These are phyloP conservation scores for Stephania japonica DNA, from an alignment of 164 flowering plant genomes.

Conservation along the genomic window DNA sequence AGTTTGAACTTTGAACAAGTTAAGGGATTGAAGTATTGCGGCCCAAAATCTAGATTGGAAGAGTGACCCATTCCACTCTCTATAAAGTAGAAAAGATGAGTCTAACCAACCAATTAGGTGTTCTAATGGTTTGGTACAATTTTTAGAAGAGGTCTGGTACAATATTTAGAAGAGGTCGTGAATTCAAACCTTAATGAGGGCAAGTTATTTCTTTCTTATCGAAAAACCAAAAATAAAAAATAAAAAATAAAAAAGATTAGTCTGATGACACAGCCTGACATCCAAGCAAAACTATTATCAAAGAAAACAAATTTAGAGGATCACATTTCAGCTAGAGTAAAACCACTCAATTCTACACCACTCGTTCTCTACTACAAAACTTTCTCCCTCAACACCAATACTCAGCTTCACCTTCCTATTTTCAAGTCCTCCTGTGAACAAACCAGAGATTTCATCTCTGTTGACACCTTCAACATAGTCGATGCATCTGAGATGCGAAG, in stretches of 20 bases:
- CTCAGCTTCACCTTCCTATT: neutral
- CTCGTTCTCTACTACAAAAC: neutral
- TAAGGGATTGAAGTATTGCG: neutral
- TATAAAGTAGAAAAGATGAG: too few relatives aligned
- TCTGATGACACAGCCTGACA: neutral
- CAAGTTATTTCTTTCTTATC: too few relatives aligned
- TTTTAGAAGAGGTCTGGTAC: too few relatives aligned
- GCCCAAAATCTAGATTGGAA: neutral
- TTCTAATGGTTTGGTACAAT: too few relatives aligned
- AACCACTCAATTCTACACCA: conserved; percentile 13
- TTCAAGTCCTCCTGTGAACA: neutral
- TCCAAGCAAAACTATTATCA: conserved; percentile 1
- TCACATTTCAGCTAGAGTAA: conserved; percentile 11
- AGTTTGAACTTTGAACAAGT: neutral
- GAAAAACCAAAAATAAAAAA: too few relatives aligned
- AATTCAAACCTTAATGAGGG: too few relatives aligned
- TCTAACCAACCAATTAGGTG: too few relatives aligned
- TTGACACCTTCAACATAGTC: neutral
- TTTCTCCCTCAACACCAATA: neutral
- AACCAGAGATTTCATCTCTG: neutral
- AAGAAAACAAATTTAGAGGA: conserved; percentile 9
- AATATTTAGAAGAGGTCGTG: too few relatives aligned
- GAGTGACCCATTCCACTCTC: neutral
- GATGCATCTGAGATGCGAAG: neutral
- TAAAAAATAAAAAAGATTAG: neutral